Percentiles rank a stretch among this genome's conserved stretches.
Evolutionary conservation across 1,139 yeast species (phyloP).

Genomic region (Yamadazyma buinensis): DNA sequence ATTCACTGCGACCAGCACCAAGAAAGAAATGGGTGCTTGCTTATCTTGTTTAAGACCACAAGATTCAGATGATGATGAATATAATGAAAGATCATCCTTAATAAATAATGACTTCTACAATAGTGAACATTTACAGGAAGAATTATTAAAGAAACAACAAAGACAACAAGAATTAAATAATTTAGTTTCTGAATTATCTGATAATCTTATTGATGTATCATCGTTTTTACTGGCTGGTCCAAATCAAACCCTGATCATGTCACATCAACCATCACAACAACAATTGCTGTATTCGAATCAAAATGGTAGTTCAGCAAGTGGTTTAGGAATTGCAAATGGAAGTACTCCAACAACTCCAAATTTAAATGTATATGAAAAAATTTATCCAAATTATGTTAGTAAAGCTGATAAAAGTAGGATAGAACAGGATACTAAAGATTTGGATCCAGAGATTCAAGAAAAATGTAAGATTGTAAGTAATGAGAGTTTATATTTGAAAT

Average conservation of each 20-base stretch:
- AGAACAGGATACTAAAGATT: slow-evolving; percentile 14
- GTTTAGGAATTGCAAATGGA: too few relatives aligned
- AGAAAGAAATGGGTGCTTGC: slow-evolving; percentile 53
- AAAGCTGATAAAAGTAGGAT: slow-evolving; percentile 20
- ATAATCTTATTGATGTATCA: slow-evolving; percentile 42
- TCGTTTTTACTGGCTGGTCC: slow-evolving; percentile 26
- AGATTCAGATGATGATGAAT: slow-evolving; percentile 37
- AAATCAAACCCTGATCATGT: not conserved
- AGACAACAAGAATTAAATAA: slow-evolving; percentile 40
- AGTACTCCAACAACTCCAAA: not conserved
- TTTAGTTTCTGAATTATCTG: slow-evolving; percentile 43
- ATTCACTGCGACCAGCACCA: too few relatives aligned
- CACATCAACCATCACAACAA: not conserved
- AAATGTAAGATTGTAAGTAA: slow-evolving; percentile 19
- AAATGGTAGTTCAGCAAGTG: too few relatives aligned
- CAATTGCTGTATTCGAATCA: not conserved
- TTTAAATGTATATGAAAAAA: slow-evolving; percentile 5
- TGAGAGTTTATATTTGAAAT: slow-evolving; percentile 29
- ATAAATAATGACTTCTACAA: slow-evolving; percentile 27
- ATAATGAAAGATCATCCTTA: slow-evolving; percentile 36
- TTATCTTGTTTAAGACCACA: slow-evolving; percentile 42
- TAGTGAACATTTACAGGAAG: slow-evolving; percentile 39
- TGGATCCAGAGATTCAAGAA: slow-evolving; percentile 18
- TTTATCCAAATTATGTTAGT: slow-evolving; percentile 14
- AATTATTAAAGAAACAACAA: slow-evolving; percentile 36